These are phyloP conservation scores for Hypoxylon intermedium DNA, from an alignment of 495 filamentous ascomycete species.

Conservation along the genomic window DNA sequence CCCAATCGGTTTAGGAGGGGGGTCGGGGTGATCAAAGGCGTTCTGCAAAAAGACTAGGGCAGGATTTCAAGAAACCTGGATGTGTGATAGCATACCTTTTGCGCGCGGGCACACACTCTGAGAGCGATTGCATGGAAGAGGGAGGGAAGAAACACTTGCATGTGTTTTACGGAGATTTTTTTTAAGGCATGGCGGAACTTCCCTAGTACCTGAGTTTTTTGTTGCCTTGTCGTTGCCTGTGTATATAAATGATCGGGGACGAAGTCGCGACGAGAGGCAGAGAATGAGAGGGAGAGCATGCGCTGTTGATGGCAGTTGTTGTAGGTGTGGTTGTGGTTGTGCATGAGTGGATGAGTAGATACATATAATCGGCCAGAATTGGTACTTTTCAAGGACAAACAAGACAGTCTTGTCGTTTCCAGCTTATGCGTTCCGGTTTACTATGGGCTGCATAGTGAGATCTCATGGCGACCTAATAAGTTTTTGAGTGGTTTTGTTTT, in stretches of 20 bases:
- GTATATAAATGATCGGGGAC: constrained; percentile 30
- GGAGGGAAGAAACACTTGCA: background rate
- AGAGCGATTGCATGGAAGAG: constrained; percentile 8
- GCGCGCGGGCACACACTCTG: background rate
- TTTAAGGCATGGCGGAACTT: background rate
- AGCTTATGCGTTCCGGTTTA: background rate
- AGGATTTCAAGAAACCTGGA: constrained; percentile 28
- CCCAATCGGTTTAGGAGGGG: constrained; percentile 1
- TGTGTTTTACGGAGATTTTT: background rate
- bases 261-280: constrained; percentile 12
- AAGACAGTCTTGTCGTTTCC: constrained; percentile 15
- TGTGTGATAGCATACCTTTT: constrained; percentile 36
- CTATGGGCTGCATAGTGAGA: no score
- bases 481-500: no score
- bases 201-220: background rate
- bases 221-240: constrained; percentile 11
- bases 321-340: no score
- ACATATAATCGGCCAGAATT: constrained; percentile 42
- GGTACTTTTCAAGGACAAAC: constrained; percentile 19
- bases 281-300: background rate
- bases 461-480: background rate
- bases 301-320: background rate
- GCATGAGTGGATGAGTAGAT: constrained; percentile 30
- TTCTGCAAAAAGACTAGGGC: constrained; percentile 30
- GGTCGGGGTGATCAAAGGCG: constrained; percentile 15